Conservation (phyloP, 331 rosid species). For the Quercus phellos region DNA sequence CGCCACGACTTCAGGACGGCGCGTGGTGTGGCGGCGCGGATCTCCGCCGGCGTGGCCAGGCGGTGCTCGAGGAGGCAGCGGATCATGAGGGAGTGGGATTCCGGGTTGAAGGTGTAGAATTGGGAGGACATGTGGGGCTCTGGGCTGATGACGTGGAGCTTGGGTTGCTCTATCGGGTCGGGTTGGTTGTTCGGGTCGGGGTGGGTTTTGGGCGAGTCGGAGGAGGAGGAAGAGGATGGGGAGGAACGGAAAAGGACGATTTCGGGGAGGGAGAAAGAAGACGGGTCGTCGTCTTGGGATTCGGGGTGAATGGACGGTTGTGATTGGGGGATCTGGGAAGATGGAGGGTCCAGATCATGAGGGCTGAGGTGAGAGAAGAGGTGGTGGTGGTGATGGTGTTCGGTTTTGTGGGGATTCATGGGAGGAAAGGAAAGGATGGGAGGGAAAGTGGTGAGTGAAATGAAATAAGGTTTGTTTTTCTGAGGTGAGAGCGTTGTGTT, state of each 20-base stretch:
- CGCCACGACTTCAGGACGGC: conserved; percentile 92
- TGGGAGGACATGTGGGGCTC: conserved; percentile 90
- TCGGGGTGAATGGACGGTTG: conserved; percentile 34
- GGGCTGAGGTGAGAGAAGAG: conserved; percentile 48
- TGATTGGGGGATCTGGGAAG: conserved; percentile 40
- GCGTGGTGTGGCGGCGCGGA: conserved; percentile 78
- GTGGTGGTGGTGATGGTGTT: conserved; percentile 32
- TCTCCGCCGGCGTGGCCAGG: conserved; percentile 75
- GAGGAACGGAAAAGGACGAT: conserved; percentile 69
- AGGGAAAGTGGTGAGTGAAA: background rate
- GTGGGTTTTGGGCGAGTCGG: conserved; percentile 33
- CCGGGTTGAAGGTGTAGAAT: conserved; percentile 89
- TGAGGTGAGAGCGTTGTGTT: too few species aligned
- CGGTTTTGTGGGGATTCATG: conserved; percentile 83
- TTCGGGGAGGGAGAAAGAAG: conserved; percentile 63
- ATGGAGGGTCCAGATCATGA: conserved; percentile 44
- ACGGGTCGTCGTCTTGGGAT: conserved; percentile 29
- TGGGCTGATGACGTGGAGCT: conserved; percentile 56
- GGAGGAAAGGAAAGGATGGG: background rate
- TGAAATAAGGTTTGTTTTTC: background rate
- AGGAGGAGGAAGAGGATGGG: conserved; percentile 47
- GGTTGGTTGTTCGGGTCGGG: background rate
- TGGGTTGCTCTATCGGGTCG: conserved; percentile 1
- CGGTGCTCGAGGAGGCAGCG: conserved; percentile 72
- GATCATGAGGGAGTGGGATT: conserved; percentile 85